Percentiles rank a stretch among this genome's conserved stretches.
Evolutionary conservation across 768 basidiomycete genomes (phyloP).

Genomic region (Boletus rubropictus): DNA sequence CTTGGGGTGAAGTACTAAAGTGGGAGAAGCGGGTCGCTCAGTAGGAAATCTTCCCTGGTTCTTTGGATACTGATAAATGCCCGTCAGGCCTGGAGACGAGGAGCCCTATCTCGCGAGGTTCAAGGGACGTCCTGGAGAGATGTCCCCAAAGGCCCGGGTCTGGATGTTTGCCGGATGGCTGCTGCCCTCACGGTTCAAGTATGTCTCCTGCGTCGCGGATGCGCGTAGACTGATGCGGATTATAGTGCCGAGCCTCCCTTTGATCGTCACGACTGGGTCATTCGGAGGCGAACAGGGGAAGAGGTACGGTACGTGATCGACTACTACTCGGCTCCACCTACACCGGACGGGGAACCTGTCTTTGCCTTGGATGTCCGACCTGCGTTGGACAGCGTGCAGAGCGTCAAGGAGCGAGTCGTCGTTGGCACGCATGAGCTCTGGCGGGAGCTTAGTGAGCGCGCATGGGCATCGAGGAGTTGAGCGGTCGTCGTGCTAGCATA

Average conservation of each 20-base stretch:
- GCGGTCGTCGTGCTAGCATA: constrained; percentile 8
- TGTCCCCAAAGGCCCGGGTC: constrained; percentile 91
- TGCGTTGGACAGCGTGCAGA: constrained; percentile 79
- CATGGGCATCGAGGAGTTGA: constrained; percentile 20
- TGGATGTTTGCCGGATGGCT: constrained; percentile 85
- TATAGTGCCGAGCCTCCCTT: constrained; percentile 86
- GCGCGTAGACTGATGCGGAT: constrained; percentile 2
- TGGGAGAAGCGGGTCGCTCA: constrained; percentile 71
- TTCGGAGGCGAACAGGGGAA: constrained; percentile 73
- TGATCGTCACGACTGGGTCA: constrained; percentile 96
- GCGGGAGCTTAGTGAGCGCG: constrained; percentile 35
- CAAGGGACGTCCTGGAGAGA: constrained; percentile 83
- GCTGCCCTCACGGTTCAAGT: constrained; percentile 89
- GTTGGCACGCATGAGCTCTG: constrained; percentile 68
- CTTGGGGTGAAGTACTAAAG: constrained; percentile 89
- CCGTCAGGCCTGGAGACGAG: constrained; percentile 45
- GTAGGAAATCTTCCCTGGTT: constrained; percentile 11
- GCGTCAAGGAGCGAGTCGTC: constrained; percentile 65
- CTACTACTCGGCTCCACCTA: constrained; percentile 91
- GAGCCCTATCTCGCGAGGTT: constrained; percentile 76
- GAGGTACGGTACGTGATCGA: constrained; percentile 96
- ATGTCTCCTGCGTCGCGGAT: constrained; percentile 23
- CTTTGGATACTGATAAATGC: neutral
- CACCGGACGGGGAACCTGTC: constrained; percentile 87
- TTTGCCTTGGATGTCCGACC: constrained; percentile 95